A percentile compares a stretch with the other conserved stretches of the same genome.
phyloP scores from a whole-genome alignment of 495 filamentous ascomycete species.

The Chaetomium tenue region DNA sequence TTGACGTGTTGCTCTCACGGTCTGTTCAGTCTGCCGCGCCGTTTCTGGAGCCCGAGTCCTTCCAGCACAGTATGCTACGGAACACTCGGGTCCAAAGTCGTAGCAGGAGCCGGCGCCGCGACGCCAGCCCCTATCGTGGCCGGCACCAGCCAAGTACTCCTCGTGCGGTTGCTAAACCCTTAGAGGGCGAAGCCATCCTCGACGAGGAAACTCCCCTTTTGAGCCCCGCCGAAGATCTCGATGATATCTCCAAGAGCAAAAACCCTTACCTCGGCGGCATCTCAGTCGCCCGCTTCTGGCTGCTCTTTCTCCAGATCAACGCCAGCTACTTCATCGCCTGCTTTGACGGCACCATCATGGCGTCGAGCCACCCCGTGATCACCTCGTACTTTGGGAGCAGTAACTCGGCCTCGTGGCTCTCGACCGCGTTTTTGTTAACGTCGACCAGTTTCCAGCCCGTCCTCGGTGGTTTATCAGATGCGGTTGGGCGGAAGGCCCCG shows the following conservation, averaged over 20 bases:
- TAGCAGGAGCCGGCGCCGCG: constrained; percentile 5
- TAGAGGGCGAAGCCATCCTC: not conserved
- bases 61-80: constrained; percentile 42
- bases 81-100: constrained; percentile 21
- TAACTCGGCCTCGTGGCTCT: constrained; percentile 77
- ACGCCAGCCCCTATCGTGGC: constrained; percentile 9
- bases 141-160: constrained; percentile 8
- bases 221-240: not conserved
- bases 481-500: constrained; percentile 65
- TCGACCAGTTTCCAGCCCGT: constrained; percentile 72
- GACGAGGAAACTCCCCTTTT: constrained; percentile 26
- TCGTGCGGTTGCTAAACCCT: not conserved
- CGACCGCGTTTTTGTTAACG: constrained; percentile 75
- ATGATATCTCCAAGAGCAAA: constrained; percentile 1
- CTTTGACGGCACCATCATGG: constrained; percentile 80
- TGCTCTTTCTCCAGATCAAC: constrained; percentile 42
- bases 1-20: constrained; percentile 43
- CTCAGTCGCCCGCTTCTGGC: constrained; percentile 38
- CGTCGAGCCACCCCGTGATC: constrained; percentile 76
- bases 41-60: constrained; percentile 42
- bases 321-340: constrained; percentile 43
- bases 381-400: constrained; percentile 74
- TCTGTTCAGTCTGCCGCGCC: constrained; percentile 38
- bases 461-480: constrained; percentile 69
- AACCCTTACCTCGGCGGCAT: constrained; percentile 39